Percentiles rank a stretch among this genome's conserved stretches.
These are phyloP conservation scores for Tolypocladium ophioglossoides DNA, from an alignment of 2,329 filamentous ascomycete genomes.

Conservation along the genomic window DNA sequence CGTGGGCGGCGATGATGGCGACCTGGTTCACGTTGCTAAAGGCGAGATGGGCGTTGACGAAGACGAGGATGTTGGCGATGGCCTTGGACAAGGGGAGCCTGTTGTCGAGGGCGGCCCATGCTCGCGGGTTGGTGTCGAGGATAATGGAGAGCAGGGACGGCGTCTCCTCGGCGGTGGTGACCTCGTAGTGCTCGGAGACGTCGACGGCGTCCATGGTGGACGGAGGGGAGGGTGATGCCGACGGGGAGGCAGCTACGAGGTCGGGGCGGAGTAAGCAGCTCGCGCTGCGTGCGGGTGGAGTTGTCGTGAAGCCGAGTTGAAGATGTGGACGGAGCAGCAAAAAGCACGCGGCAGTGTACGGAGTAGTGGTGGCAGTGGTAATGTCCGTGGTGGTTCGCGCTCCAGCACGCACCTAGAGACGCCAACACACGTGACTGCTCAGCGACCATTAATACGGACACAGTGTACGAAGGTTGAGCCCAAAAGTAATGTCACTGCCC, in stretches of 20 bases:
- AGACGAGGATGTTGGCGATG: slow-evolving; percentile 82
- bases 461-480: too few relatives aligned
- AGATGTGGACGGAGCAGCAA: not conserved
- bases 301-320: not conserved
- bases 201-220: slow-evolving; percentile 42
- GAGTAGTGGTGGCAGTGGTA: too few relatives aligned
- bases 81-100: slow-evolving; percentile 73
- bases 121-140: slow-evolving; percentile 92
- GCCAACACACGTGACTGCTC: not conserved
- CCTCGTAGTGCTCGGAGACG: slow-evolving; percentile 50
- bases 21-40: slow-evolving; percentile 91
- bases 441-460: not conserved
- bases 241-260: slow-evolving; percentile 22
- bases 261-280: slow-evolving; percentile 3
- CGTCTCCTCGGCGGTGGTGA: slow-evolving; percentile 41
- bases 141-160: slow-evolving; percentile 85
- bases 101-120: slow-evolving; percentile 71
- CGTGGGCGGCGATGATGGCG: slow-evolving; percentile 82
- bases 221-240: slow-evolving; percentile 5
- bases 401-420: not conserved
- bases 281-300: not conserved
- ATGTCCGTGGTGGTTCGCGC: not conserved
- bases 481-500: too few relatives aligned
- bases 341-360: too few relatives aligned
- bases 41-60: slow-evolving; percentile 91